Conservation (phyloP, 2,329 filamentous ascomycete genomes). For the Zarea fungicola region DNA sequence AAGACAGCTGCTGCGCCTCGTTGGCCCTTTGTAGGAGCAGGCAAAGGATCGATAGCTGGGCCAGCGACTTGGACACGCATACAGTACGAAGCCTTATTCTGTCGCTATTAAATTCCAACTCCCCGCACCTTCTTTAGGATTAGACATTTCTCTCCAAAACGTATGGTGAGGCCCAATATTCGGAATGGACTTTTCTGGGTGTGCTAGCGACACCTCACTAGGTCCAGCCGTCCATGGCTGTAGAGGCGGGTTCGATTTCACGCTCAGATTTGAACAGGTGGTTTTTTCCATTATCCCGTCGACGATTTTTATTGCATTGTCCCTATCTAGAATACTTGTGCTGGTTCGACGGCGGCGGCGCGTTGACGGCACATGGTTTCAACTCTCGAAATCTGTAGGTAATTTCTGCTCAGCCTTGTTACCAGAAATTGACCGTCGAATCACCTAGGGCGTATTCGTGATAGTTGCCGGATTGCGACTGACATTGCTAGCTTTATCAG, state of each 20-base stretch:
- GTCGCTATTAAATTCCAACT: no score
- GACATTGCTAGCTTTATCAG: not conserved
- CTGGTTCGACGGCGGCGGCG: constrained; percentile 28
- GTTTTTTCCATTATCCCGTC: constrained; percentile 41
- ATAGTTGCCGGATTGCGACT: not conserved
- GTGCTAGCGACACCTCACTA: constrained; percentile 33
- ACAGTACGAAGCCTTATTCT: no score
- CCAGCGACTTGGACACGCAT: no score
- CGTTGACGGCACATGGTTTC: constrained; percentile 30
- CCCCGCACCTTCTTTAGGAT: no score
- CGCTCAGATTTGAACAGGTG: constrained; percentile 42
- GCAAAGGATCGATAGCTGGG: no score
- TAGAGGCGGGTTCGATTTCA: constrained; percentile 46
- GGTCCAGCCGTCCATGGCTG: constrained; percentile 42
- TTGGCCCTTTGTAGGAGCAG: no score
- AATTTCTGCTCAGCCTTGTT: not conserved
- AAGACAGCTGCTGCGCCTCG: no score
- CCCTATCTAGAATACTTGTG: constrained; percentile 27
- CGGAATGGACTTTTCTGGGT: constrained; percentile 15
- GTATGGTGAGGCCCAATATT: not conserved
- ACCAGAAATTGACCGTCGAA: not conserved
- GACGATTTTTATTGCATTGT: constrained; percentile 32
- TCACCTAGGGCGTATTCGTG: not conserved
- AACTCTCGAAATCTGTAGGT: constrained; percentile 26
- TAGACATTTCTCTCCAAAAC: no score